A percentile compares a stretch with the other conserved stretches of the same genome.
Conservation (phyloP, 495 filamentous ascomycete genomes). For the Apiosordaria backusii region DNA sequence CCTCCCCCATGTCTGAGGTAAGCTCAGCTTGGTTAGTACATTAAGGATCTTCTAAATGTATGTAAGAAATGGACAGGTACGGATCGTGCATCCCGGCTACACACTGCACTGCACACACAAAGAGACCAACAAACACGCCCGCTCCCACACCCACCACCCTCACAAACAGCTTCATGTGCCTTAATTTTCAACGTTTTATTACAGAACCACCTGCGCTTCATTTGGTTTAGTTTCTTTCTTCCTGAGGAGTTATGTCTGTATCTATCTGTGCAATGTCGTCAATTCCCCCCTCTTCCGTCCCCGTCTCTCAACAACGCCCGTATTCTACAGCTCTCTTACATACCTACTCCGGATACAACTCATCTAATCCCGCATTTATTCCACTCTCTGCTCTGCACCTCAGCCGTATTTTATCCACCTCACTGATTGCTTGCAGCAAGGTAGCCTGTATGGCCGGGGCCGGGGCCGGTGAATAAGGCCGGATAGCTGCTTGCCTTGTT, state of each 20-base stretch:
- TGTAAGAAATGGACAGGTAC: too few relatives aligned
- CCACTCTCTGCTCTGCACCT: background rate
- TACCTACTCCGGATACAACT: too few relatives aligned
- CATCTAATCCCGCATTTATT: too few relatives aligned
- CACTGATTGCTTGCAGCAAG: background rate
- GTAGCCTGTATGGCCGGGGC: background rate
- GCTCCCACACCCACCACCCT: background rate
- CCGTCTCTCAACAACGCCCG: background rate
- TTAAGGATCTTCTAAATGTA: too few relatives aligned
- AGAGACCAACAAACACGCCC: background rate
- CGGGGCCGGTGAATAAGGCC: too few relatives aligned
- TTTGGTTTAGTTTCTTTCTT: background rate
- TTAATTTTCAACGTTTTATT: background rate
- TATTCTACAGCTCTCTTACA: too few relatives aligned
- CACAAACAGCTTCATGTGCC: background rate
- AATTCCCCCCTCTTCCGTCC: background rate
- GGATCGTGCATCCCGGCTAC: background rate
- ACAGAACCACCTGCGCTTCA: background rate
- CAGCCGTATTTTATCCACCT: background rate
- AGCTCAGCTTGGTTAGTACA: background rate
- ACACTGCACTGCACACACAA: background rate
- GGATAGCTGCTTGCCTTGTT: background rate
- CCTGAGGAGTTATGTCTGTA: background rate
- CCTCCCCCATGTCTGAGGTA: background rate
- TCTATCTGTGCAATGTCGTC: background rate